These are phyloP conservation scores for Colletotrichum lini DNA, from an alignment of 2,329 filamentous ascomycete species.

Conservation along the genomic window DNA sequence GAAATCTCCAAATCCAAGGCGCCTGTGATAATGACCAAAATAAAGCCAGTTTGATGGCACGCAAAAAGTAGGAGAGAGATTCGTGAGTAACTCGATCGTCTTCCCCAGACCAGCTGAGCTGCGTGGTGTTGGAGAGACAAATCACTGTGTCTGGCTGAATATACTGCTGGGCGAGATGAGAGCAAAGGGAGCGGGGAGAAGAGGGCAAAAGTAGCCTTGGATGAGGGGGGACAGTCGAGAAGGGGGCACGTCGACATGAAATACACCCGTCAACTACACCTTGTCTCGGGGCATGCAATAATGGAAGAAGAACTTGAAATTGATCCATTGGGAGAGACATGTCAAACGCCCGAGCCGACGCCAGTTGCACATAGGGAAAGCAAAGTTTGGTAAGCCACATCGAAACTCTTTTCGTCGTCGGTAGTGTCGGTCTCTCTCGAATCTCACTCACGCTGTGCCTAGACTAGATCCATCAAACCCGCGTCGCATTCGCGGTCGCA, in stretches of 20 bases:
- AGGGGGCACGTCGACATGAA: slow-evolving; percentile 14
- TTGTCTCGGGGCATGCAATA: not conserved
- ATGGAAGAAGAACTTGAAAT: not conserved
- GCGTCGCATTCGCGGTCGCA: slow-evolving; percentile 25
- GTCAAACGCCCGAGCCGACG: slow-evolving; percentile 5
- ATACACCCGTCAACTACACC: slow-evolving; percentile 9
- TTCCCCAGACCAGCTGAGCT: not conserved
- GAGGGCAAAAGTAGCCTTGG: slow-evolving; percentile 4
- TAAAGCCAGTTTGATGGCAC: slow-evolving; percentile 23
- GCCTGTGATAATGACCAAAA: slow-evolving; percentile 13
- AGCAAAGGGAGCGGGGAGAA: slow-evolving; percentile 32
- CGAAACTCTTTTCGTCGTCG: slow-evolving; percentile 1
- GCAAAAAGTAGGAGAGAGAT: slow-evolving; percentile 3
- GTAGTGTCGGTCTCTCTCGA: not conserved
- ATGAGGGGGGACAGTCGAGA: not conserved
- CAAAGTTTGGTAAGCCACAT: slow-evolving; percentile 19
- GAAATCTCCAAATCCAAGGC: not conserved
- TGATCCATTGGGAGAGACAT: slow-evolving; percentile 4
- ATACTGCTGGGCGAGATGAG: slow-evolving; percentile 29
- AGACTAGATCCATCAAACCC: slow-evolving; percentile 1
- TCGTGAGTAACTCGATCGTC: not conserved
- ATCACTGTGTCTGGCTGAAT: not conserved
- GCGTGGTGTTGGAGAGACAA: not conserved
- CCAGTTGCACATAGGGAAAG: not conserved
- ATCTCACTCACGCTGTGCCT: not conserved